A percentile compares a stretch with the other conserved stretches of the same genome.
Conservation (phyloP, 139 green algal species). For the Chlamydomonas sphaeroides region DNA sequence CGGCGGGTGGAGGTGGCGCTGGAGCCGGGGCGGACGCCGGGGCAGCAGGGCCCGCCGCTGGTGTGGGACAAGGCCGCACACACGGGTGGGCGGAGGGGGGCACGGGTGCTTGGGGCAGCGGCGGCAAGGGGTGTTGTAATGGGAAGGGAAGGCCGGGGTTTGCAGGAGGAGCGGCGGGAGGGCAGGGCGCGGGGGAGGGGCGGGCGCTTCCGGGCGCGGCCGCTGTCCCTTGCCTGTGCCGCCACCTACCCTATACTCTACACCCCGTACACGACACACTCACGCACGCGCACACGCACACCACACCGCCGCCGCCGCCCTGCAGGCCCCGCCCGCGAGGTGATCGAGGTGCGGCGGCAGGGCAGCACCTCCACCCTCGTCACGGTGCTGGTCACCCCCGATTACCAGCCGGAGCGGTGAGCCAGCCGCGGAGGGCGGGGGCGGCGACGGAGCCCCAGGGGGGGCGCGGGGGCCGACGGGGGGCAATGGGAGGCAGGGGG, state of each 20-base stretch:
- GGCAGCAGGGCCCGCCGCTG: not conserved
- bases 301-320: not conserved
- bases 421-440: not conserved
- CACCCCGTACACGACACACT: no score
- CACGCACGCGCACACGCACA: no score
- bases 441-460: no score
- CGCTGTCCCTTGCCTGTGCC: not conserved
- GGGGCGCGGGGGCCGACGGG: no score
- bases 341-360: slow-evolving; percentile 28
- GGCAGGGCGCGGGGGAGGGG: no score
- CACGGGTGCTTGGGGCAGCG: not conserved
- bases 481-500: no score
- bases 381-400: not conserved
- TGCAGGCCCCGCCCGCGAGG: slow-evolving; percentile 5
- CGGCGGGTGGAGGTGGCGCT: slow-evolving; percentile 23
- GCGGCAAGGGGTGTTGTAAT: no score
- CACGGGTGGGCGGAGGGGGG: not conserved
- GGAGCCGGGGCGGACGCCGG: slow-evolving; percentile 18
- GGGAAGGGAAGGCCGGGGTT: no score
- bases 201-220: no score
- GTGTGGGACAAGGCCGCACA: slow-evolving; percentile 35
- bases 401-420: slow-evolving; percentile 39
- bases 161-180: no score
- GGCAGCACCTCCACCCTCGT: slow-evolving; percentile 10
- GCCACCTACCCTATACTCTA: not conserved